A percentile compares a stretch with the other conserved stretches of the same genome.
Conservation (phyloP, 2,329 filamentous ascomycete species). For the Emericellopsis cladophorae region DNA sequence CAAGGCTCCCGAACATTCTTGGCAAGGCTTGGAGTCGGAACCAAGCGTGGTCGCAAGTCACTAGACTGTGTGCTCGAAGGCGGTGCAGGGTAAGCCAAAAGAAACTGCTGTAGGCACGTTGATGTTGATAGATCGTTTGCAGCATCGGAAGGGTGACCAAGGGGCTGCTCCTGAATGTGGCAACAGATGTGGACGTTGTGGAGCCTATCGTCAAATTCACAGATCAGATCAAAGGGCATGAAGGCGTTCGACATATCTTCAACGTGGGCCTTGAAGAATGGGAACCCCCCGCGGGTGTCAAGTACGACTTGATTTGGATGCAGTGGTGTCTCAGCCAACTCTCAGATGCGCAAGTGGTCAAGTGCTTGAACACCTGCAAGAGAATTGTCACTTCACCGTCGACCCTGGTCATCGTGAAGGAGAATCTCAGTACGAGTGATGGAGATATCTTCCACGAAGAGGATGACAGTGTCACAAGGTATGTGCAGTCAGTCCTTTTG, state of each 20-base stretch:
- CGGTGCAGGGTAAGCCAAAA: slow-evolving; percentile 22
- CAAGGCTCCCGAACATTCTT: slow-evolving; percentile 59
- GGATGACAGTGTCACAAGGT: slow-evolving; percentile 68
- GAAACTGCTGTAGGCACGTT: neutral
- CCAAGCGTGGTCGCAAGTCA: slow-evolving; percentile 16
- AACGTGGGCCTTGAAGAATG: slow-evolving; percentile 66
- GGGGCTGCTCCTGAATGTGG: slow-evolving; percentile 59
- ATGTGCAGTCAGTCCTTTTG: slow-evolving; percentile 2
- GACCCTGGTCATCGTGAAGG: slow-evolving; percentile 32
- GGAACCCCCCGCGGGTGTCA: slow-evolving; percentile 25
- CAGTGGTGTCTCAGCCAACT: slow-evolving; percentile 87
- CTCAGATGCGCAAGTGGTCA: slow-evolving; percentile 58
- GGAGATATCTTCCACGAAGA: slow-evolving; percentile 51
- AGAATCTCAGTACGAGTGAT: slow-evolving; percentile 52
- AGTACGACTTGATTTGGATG: slow-evolving; percentile 76
- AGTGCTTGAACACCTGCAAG: slow-evolving; percentile 52
- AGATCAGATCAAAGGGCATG: slow-evolving; percentile 37
- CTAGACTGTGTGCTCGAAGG: slow-evolving; percentile 20
- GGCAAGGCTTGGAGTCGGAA: slow-evolving; percentile 43
- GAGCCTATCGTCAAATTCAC: slow-evolving; percentile 82
- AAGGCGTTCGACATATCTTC: slow-evolving; percentile 51
- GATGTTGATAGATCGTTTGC: neutral
- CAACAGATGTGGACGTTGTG: slow-evolving; percentile 65
- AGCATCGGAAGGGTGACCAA: slow-evolving; percentile 77
- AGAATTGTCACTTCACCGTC: slow-evolving; percentile 15